A percentile compares a stretch with the other conserved stretches of the same genome.
These are phyloP conservation scores for Heterobasidion irregulare DNA, from an alignment of 1,284 basidiomycete species.

Conservation along the genomic window DNA sequence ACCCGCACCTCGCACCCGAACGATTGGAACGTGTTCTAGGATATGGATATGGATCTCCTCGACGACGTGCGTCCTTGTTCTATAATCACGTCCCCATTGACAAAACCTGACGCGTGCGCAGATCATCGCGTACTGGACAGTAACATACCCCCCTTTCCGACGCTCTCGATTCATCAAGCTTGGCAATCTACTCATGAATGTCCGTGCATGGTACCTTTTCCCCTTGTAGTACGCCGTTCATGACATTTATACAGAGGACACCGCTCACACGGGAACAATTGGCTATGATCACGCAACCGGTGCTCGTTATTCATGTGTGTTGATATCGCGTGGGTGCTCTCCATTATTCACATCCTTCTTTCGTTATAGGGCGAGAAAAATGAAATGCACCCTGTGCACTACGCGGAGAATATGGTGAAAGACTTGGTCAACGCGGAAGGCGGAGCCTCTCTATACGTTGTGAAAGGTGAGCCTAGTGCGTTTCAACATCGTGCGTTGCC, in stretches of 20 bases:
- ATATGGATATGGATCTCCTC: slow-evolving; percentile 39
- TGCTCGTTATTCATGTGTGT: slow-evolving; percentile 62
- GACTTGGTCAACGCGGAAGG: slow-evolving; percentile 37
- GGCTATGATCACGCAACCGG: slow-evolving; percentile 48
- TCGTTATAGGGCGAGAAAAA: slow-evolving; percentile 49
- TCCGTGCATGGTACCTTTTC: slow-evolving; percentile 21
- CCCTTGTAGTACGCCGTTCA: background rate
- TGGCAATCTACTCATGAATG: slow-evolving; percentile 49
- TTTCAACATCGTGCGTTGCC: background rate
- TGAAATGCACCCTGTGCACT: slow-evolving; percentile 42
- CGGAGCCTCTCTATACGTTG: slow-evolving; percentile 35
- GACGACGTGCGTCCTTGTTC: slow-evolving; percentile 38
- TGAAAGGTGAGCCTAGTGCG: slow-evolving; percentile 43
- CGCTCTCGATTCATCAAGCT: slow-evolving; percentile 43
- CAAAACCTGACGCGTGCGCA: slow-evolving; percentile 16
- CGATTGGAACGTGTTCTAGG: background rate
- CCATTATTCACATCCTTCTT: background rate
- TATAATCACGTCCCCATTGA: slow-evolving; percentile 9
- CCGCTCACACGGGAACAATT: slow-evolving; percentile 38
- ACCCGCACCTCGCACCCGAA: background rate
- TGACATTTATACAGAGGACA: slow-evolving; percentile 35
- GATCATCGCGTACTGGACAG: slow-evolving; percentile 61
- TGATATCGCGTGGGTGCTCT: background rate
- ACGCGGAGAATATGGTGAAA: slow-evolving; percentile 44
- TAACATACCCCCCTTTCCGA: slow-evolving; percentile 40